Conservation (phyloP, 2,329 filamentous ascomycete genomes). For the Aureobasidium namibiae region DNA sequence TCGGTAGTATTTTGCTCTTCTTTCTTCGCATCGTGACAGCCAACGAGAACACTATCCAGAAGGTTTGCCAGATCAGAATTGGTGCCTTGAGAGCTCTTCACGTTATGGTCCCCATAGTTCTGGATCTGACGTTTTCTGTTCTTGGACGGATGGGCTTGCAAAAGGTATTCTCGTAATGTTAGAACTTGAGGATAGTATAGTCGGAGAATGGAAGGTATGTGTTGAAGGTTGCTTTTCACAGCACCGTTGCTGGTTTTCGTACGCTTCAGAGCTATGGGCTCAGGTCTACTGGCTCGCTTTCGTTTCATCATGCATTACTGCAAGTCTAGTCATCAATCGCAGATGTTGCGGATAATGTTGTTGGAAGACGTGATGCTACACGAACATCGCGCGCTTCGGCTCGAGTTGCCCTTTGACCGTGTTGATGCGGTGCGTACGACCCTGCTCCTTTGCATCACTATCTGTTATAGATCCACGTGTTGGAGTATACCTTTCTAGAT, state of each 20-base stretch:
- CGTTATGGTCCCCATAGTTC: conserved; percentile 41
- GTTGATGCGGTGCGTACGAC: background rate
- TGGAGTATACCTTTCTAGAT: background rate
- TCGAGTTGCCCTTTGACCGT: background rate
- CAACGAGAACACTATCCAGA: conserved; percentile 64
- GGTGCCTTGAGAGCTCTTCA: conserved; percentile 27
- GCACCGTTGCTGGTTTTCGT: background rate
- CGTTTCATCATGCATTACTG: background rate
- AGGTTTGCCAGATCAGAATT: conserved; percentile 42
- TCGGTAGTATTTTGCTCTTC: conserved; percentile 20
- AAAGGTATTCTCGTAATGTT: conserved; percentile 62
- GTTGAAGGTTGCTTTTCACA: background rate
- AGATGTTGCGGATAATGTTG: background rate
- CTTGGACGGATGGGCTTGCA: conserved; percentile 63
- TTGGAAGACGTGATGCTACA: background rate
- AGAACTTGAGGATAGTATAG: conserved; percentile 59
- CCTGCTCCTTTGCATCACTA: background rate
- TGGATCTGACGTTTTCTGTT: conserved; percentile 38
- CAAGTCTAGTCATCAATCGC: background rate
- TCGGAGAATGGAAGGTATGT: conserved; percentile 35
- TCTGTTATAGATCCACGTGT: no score
- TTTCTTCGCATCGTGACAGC: conserved; percentile 41
- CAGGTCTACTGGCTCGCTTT: background rate
- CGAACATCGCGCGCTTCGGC: background rate
- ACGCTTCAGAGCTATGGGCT: background rate